phyloP scores from a whole-genome alignment of 257 asterid species.

The Capsicum baccatum region DNA sequence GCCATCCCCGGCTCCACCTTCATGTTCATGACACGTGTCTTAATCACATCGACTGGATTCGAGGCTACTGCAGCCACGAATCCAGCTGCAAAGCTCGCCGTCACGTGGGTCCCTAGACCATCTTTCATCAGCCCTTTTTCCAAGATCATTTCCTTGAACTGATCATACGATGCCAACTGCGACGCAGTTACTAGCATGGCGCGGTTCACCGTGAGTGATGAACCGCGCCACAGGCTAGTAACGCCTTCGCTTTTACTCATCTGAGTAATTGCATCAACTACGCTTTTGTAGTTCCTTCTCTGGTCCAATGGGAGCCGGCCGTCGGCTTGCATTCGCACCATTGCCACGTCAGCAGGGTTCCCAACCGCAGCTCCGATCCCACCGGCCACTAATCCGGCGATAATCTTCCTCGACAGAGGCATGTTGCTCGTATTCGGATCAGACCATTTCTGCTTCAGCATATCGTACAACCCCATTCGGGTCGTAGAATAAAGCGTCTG shows the following conservation, averaged over 20 bases:
- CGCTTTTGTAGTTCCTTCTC: constrained; percentile 87
- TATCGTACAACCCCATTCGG: constrained; percentile 87
- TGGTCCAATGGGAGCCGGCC: constrained; percentile 78
- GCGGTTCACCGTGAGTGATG: constrained; percentile 85
- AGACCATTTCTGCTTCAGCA: constrained; percentile 70
- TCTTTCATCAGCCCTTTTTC: constrained; percentile 63
- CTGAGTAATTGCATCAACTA: constrained; percentile 74
- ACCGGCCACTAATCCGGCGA: constrained; percentile 83
- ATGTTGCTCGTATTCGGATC: constrained; percentile 61
- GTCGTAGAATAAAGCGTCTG: constrained; percentile 91
- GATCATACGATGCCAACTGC: constrained; percentile 88
- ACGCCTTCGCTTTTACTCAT: constrained; percentile 79
- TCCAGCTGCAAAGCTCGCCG: constrained; percentile 92
- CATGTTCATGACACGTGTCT: constrained; percentile 94
- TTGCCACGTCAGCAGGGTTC: constrained; percentile 90
- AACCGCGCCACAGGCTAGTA: constrained; percentile 91
- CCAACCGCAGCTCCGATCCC: constrained; percentile 92
- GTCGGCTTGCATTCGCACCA: constrained; percentile 98
- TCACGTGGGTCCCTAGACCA: constrained; percentile 83
- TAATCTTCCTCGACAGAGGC: constrained; percentile 61
- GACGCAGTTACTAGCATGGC: constrained; percentile 94
- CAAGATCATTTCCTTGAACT: constrained; percentile 67
- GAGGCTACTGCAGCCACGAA: constrained; percentile 92
- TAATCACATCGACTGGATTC: constrained; percentile 89
- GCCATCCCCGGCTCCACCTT: constrained; percentile 69